A percentile compares a stretch with the other conserved stretches of the same genome.
phyloP scores from a whole-genome alignment of 495 filamentous ascomycete species.

The Tuber brumale region DNA sequence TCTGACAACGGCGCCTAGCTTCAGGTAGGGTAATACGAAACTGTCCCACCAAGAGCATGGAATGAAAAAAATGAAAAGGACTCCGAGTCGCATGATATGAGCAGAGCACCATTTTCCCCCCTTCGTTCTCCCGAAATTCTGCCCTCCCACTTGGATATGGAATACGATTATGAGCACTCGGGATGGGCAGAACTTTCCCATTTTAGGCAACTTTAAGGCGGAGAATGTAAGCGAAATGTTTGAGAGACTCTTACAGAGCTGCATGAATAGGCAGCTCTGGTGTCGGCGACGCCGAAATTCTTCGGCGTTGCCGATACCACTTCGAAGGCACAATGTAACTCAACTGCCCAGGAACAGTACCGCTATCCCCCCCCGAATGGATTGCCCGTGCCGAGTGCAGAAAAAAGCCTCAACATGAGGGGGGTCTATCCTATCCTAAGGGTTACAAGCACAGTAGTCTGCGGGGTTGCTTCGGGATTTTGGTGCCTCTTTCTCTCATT shows the following conservation, averaged over 20 bases:
- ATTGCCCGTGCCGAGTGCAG: neutral
- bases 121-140: neutral
- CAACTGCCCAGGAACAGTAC: neutral
- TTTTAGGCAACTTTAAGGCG: neutral
- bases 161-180: neutral
- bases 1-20: neutral
- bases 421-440: neutral
- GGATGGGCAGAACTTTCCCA: neutral
- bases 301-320: neutral
- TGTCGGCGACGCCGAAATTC: slow-evolving; percentile 1
- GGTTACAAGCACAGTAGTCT: neutral
- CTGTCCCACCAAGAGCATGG: neutral
- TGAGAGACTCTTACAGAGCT: neutral
- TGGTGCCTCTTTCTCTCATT: neutral
- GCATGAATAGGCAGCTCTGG: neutral
- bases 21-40: neutral
- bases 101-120: neutral
- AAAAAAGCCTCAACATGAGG: neutral
- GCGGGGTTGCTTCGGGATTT: neutral
- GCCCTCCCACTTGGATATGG: neutral
- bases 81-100: neutral
- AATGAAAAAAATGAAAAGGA: neutral
- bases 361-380: neutral
- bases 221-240: neutral
- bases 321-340: neutral